phyloP scores from a whole-genome alignment of 169 alveolate genomes.

The Eimeria maxima region DNA sequence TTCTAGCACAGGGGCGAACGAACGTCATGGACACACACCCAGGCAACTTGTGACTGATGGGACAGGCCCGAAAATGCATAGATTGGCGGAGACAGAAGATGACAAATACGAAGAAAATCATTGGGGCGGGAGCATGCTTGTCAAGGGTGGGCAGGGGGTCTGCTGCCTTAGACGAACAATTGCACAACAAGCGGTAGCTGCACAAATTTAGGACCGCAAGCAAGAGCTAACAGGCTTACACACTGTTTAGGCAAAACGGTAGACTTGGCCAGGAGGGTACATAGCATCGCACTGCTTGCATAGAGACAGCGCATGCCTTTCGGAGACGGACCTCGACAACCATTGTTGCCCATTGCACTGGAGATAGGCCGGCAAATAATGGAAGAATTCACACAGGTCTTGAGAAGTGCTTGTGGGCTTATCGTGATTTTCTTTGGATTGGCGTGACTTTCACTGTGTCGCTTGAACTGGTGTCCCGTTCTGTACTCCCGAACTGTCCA shows the following conservation, averaged over 20 bases:
- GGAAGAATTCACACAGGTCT: not conserved
- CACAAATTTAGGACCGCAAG: not conserved
- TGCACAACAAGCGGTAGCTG: not conserved
- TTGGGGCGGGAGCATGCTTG: not conserved
- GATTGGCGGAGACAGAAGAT: not conserved
- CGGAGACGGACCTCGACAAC: not conserved
- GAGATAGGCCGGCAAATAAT: not conserved
- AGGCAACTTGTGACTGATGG: not conserved
- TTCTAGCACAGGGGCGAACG: not conserved
- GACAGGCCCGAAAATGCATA: not conserved
- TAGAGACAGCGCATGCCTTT: not conserved
- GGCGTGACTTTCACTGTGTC: not conserved
- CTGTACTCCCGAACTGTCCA: too few relatives aligned
- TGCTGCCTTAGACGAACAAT: not conserved
- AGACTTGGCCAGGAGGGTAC: not conserved
- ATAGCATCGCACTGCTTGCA: not conserved
- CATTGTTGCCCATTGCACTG: not conserved
- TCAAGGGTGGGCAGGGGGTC: not conserved
- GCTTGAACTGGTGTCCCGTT: too few relatives aligned
- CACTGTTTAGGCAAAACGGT: not conserved
- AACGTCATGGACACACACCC: not conserved
- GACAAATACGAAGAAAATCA: not conserved
- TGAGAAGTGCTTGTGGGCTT: not conserved
- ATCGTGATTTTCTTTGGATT: not conserved
- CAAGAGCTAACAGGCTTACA: not conserved